A percentile compares a stretch with the other conserved stretches of the same genome.
These are phyloP conservation scores for Sugiyamaella xylanicola DNA, from an alignment of 1,139 yeast genomes.

Conservation along the genomic window DNA sequence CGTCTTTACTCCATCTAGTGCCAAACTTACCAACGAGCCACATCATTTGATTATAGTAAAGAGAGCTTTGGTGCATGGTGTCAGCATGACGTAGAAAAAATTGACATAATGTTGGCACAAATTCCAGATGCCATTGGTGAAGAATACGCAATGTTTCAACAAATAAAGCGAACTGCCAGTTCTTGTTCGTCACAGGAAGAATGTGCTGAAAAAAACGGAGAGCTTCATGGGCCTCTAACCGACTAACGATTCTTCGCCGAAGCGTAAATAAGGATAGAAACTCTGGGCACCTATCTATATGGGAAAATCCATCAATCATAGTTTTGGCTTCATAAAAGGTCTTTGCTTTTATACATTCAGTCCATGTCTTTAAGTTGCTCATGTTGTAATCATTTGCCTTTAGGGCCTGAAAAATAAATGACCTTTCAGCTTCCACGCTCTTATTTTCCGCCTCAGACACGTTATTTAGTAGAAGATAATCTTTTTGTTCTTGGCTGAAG, in stretches of 20 bases:
- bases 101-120: slow-evolving; percentile 35
- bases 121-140: slow-evolving; percentile 33
- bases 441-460: too few species aligned
- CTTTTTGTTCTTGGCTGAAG: slow-evolving; percentile 2
- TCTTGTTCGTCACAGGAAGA: slow-evolving; percentile 19
- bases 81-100: slow-evolving; percentile 30
- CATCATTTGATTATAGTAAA: slow-evolving; percentile 36
- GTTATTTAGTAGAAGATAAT: background rate
- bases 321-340: slow-evolving; percentile 27
- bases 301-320: slow-evolving; percentile 20
- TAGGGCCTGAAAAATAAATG: slow-evolving; percentile 19
- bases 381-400: slow-evolving; percentile 25
- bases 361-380: slow-evolving; percentile 31
- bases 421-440: background rate
- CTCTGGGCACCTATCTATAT: slow-evolving; percentile 35
- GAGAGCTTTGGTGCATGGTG: slow-evolving; percentile 20
- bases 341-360: slow-evolving; percentile 29
- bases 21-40: slow-evolving; percentile 40
- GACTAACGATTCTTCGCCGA: slow-evolving; percentile 31
- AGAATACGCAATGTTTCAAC: slow-evolving; percentile 31
- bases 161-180: slow-evolving; percentile 33
- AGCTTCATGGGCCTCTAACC: slow-evolving; percentile 35
- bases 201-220: slow-evolving; percentile 29
- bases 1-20: slow-evolving; percentile 30
- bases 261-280: slow-evolving; percentile 37